Conservation (phyloP, 257 asterid species). For the Gynochthodes officinalis region DNA sequence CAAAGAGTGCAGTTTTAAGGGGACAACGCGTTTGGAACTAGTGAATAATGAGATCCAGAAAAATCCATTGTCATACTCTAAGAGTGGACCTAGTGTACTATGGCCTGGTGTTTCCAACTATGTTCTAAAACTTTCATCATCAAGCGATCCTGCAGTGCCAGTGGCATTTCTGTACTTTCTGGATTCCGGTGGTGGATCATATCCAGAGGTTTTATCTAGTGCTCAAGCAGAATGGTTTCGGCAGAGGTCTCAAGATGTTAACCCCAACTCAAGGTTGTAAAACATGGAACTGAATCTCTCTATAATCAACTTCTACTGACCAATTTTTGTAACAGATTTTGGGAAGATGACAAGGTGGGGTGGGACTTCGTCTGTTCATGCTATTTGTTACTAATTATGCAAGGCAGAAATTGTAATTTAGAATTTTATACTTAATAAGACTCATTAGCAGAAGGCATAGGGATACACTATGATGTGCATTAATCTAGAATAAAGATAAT, state of each 20-base stretch:
- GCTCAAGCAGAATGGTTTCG: conserved; percentile 81
- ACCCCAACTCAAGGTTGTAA: conserved; percentile 65
- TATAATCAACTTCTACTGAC: not conserved
- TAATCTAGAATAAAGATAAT: not conserved
- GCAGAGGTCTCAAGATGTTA: conserved; percentile 47
- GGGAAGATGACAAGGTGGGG: too few species aligned
- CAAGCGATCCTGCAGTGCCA: conserved; percentile 30
- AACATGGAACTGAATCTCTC: not conserved
- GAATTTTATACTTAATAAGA: not conserved
- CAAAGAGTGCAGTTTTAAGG: conserved; percentile 60
- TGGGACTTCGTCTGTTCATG: not conserved
- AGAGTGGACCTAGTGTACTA: conserved; percentile 48
- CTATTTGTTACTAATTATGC: conserved; percentile 3
- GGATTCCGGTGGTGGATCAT: conserved; percentile 96
- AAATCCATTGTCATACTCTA: conserved; percentile 47
- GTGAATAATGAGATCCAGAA: conserved; percentile 42
- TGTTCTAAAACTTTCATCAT: conserved; percentile 49
- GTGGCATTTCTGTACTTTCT: conserved; percentile 68
- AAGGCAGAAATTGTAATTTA: not conserved
- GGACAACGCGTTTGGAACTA: conserved; percentile 73
- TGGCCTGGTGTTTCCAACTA: conserved; percentile 93
- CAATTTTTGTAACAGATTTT: not conserved
- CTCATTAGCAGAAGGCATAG: not conserved
- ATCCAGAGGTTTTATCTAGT: conserved; percentile 70
- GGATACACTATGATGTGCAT: not conserved